A percentile compares a stretch with the other conserved stretches of the same genome.
These are phyloP conservation scores for Malassezia caprae DNA, from an alignment of 1,284 basidiomycete genomes.

Conservation along the genomic window DNA sequence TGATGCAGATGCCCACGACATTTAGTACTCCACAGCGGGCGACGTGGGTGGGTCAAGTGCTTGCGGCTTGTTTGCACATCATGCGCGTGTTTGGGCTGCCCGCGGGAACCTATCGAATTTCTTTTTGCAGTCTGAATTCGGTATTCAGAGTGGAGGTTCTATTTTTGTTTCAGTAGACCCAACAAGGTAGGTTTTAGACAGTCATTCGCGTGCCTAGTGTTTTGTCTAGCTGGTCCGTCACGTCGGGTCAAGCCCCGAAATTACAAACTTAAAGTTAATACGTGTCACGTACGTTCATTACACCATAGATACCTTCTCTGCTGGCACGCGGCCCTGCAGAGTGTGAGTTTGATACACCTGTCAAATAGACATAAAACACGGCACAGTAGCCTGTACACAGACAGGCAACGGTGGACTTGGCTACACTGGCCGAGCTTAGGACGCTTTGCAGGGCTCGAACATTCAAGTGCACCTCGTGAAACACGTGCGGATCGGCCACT, in stretches of 20 bases:
- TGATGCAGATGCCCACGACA: not conserved
- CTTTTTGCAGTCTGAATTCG: not conserved
- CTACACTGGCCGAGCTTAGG: not conserved
- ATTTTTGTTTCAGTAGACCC: not conserved
- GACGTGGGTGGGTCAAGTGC: no score
- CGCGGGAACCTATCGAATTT: not conserved
- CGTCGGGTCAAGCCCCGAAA: not conserved
- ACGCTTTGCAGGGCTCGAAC: conserved; percentile 14
- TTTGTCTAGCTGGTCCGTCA: not conserved
- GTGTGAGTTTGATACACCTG: not conserved
- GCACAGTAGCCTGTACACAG: conserved; percentile 10
- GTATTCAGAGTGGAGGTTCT: not conserved
- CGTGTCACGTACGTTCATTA: conserved; percentile 11
- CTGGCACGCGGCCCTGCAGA: not conserved
- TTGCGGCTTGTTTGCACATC: not conserved
- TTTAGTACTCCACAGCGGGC: not conserved
- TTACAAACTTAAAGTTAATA: not conserved
- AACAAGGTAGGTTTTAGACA: no score
- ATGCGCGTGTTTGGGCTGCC: not conserved
- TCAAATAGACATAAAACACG: conserved; percentile 14
- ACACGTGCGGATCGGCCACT: not conserved
- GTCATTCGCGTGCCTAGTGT: not conserved
- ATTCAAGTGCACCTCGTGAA: conserved; percentile 9
- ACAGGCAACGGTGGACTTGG: conserved; percentile 16
- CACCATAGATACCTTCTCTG: not conserved